Percentiles rank a stretch among this genome's conserved stretches.
These are phyloP conservation scores for Hypomyces perniciosus DNA, from an alignment of 2,329 filamentous ascomycete genomes.

Conservation along the genomic window DNA sequence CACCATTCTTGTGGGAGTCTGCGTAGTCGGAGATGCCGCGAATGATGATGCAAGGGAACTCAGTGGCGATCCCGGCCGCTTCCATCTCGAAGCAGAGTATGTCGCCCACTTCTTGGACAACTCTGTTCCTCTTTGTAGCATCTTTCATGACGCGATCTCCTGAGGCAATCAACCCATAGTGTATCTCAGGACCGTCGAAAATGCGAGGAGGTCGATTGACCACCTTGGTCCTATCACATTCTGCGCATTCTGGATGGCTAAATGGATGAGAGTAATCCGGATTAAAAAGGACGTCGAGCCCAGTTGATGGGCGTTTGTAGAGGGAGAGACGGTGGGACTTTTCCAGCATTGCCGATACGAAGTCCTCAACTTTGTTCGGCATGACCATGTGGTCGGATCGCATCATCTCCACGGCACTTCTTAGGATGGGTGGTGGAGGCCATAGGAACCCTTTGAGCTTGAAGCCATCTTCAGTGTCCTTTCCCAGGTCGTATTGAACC, in stretches of 20 bases:
- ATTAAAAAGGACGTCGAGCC: slow-evolving; percentile 14
- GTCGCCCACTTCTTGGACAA: no score
- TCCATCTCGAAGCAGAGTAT: no score
- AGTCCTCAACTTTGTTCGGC: slow-evolving; percentile 13
- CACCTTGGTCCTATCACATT: slow-evolving; percentile 7
- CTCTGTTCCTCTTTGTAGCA: no score
- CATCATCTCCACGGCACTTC: slow-evolving; percentile 15
- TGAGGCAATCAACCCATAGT: slow-evolving; percentile 17
- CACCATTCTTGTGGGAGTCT: no score
- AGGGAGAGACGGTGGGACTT: slow-evolving; percentile 3
- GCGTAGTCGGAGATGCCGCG: no score
- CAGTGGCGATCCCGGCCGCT: no score
- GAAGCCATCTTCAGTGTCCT: slow-evolving; percentile 7
- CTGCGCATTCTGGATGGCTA: not conserved
- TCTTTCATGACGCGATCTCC: slow-evolving; percentile 13
- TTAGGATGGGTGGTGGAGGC: slow-evolving; percentile 11
- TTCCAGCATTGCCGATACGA: not conserved
- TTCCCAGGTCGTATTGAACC: no score
- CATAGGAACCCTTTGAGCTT: slow-evolving; percentile 16
- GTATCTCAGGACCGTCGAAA: slow-evolving; percentile 8
- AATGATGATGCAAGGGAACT: no score
- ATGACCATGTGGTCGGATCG: slow-evolving; percentile 14
- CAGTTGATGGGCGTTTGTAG: slow-evolving; percentile 12
- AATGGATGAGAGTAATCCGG: slow-evolving; percentile 9
- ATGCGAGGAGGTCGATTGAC: slow-evolving; percentile 5